These are phyloP conservation scores for Aspergillus incahuasiensis DNA, from an alignment of 495 filamentous ascomycete genomes.

Conservation along the genomic window DNA sequence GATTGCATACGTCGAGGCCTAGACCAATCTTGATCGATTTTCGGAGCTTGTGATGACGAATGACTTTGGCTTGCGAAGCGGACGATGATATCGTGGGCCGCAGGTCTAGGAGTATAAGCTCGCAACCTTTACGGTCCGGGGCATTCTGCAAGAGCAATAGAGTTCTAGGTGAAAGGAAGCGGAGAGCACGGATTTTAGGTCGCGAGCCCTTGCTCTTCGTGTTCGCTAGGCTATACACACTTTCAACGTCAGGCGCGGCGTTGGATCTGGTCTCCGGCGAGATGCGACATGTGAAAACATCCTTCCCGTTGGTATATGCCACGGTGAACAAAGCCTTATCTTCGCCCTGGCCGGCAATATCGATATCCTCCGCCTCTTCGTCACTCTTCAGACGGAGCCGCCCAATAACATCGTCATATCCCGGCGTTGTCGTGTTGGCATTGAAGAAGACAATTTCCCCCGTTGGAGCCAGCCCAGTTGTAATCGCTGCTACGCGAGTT, in stretches of 20 bases:
- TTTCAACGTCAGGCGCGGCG: slow-evolving; percentile 50
- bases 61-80: slow-evolving; percentile 30
- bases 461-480: slow-evolving; percentile 66
- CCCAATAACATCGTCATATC: slow-evolving; percentile 57
- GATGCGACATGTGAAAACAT: slow-evolving; percentile 53
- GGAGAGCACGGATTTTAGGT: slow-evolving; percentile 59
- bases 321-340: slow-evolving; percentile 56
- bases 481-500: slow-evolving; percentile 64
- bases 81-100: slow-evolving; percentile 13
- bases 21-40: slow-evolving; percentile 59
- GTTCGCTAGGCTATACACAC: slow-evolving; percentile 48
- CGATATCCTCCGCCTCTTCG: slow-evolving; percentile 77
- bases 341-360: slow-evolving; percentile 57
- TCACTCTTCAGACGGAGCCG: slow-evolving; percentile 56
- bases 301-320: slow-evolving; percentile 75
- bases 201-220: slow-evolving; percentile 47
- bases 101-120: slow-evolving; percentile 63
- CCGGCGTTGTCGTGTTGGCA: slow-evolving; percentile 48
- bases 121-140: slow-evolving; percentile 55
- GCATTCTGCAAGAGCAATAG: slow-evolving; percentile 49
- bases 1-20: slow-evolving; percentile 67
- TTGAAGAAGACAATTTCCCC: slow-evolving; percentile 78
- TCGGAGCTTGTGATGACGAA: slow-evolving; percentile 51
- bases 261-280: slow-evolving; percentile 37
- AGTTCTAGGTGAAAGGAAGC: slow-evolving; percentile 62